Evolutionary conservation across 352 stramenopile genomes (phyloP).

Genomic region (Globisporangium perplexum): DNA sequence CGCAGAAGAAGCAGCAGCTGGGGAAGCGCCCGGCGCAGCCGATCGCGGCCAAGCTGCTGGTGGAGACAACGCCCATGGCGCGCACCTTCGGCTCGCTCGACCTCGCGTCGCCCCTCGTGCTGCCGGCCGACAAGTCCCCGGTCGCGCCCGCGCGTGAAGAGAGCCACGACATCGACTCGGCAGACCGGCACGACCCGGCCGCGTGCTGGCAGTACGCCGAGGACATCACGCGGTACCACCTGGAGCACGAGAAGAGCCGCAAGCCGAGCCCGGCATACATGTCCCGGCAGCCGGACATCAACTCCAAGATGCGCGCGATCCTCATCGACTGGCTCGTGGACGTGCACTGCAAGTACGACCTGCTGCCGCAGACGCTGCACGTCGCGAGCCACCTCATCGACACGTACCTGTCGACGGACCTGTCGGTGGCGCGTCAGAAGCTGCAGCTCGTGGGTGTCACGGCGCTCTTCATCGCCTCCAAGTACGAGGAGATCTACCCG

Average conservation of each 20-base stretch:
- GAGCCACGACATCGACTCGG: conserved; percentile 67
- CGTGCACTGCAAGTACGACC: conserved; percentile 80
- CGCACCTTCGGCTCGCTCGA: conserved; percentile 33
- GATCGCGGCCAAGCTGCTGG: conserved; percentile 17
- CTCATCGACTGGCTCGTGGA: conserved; percentile 99
- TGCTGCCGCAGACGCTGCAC: conserved; percentile 77
- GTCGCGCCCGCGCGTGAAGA: conserved; percentile 7
- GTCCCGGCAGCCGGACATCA: conserved; percentile 95
- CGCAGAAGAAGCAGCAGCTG: conserved; percentile 41
- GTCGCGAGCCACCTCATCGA: conserved; percentile 85
- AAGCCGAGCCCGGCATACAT: conserved; percentile 71
- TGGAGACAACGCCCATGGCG: conserved; percentile 24
- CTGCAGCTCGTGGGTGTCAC: conserved; percentile 96
- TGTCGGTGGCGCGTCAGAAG: conserved; percentile 69
- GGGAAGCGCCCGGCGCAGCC: conserved; percentile 31
- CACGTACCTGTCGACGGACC: conserved; percentile 64
- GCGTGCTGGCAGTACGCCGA: conserved; percentile 79
- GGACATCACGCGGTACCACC: conserved; percentile 78
- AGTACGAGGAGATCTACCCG: conserved; percentile 98
- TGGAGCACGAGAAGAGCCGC: conserved; percentile 60
- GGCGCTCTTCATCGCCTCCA: conserved; percentile 95
- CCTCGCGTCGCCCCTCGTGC: conserved; percentile 5
- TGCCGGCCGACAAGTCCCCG: conserved; percentile 22
- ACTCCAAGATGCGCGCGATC: conserved; percentile 98
- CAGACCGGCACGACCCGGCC: conserved; percentile 56